phyloP scores from a whole-genome alignment of 495 filamentous ascomycete species.

The Daldinia childiae region DNA sequence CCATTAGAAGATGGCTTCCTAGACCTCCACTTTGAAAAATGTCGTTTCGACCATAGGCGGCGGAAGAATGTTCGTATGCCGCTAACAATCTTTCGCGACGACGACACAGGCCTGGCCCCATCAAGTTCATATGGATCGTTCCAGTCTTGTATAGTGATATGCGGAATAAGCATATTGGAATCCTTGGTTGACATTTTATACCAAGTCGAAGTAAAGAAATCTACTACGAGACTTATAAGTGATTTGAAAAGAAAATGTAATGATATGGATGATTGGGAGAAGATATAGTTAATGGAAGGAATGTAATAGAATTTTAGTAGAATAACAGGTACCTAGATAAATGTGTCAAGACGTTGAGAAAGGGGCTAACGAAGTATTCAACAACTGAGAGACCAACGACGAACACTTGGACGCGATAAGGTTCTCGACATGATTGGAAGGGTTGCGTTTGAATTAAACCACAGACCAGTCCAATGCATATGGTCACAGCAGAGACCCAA shows the following conservation, averaged over 20 bases:
- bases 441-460: not conserved
- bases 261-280: not conserved
- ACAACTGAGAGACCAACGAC: not conserved
- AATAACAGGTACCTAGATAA: not conserved
- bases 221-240: not conserved
- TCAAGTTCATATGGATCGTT: not conserved
- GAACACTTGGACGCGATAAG: not conserved
- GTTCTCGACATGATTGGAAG: not conserved
- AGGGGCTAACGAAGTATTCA: not conserved
- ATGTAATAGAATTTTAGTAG: not conserved
- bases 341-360: not conserved
- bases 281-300: not conserved
- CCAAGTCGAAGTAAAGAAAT: not conserved
- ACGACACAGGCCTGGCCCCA: not conserved
- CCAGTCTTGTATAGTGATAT: not conserved
- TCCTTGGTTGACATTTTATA: not conserved
- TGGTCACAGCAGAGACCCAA: not conserved
- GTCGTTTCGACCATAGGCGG: slow-evolving; percentile 2
- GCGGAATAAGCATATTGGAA: not conserved
- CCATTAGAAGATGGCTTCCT: not conserved
- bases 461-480: too few relatives aligned
- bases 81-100: not conserved
- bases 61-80: slow-evolving; percentile 1
- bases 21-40: not conserved
- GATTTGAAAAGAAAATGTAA: not conserved